These are phyloP conservation scores for Cladophialophora psammophila DNA, from an alignment of 2,329 filamentous ascomycete species.

Conservation along the genomic window DNA sequence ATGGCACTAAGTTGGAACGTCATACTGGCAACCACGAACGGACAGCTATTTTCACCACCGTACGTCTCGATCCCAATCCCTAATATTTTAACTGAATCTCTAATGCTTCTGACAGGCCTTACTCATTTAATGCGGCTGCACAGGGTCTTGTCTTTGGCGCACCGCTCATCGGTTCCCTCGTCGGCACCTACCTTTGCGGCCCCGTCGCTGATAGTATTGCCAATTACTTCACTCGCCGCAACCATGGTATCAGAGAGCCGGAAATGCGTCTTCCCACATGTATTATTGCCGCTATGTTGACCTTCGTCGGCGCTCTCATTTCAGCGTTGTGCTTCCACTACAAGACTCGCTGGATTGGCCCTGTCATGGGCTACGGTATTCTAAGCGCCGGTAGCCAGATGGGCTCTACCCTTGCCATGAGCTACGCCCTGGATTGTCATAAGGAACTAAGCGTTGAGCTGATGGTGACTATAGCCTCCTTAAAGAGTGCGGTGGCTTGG, in stretches of 20 bases:
- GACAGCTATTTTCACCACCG: constrained; percentile 18
- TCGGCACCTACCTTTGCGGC: constrained; percentile 51
- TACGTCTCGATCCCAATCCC: constrained; percentile 1
- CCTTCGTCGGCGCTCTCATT: constrained; percentile 48
- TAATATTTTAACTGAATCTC: background rate
- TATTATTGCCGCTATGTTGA: constrained; percentile 61
- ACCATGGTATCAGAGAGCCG: constrained; percentile 63
- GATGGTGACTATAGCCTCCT: constrained; percentile 11
- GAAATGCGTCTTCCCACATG: constrained; percentile 63
- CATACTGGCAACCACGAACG: constrained; percentile 7
- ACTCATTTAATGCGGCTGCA: constrained; percentile 46
- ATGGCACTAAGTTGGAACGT: constrained; percentile 21
- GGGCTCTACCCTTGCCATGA: constrained; percentile 19
- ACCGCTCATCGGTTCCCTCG: constrained; percentile 53
- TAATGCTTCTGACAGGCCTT: constrained; percentile 27
- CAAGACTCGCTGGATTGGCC: constrained; percentile 17
- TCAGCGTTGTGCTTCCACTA: constrained; percentile 8
- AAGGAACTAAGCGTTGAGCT: constrained; percentile 20
- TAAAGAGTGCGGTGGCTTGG: constrained; percentile 19
- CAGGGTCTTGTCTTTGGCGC: constrained; percentile 61
- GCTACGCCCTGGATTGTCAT: constrained; percentile 19
- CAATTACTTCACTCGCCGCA: constrained; percentile 56
- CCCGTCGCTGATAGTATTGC: constrained; percentile 46
- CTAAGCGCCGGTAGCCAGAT: constrained; percentile 15
- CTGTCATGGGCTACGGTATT: constrained; percentile 11